Conservation (phyloP, 805 yeast genomes). For the Danielozyma ontarioensis region DNA sequence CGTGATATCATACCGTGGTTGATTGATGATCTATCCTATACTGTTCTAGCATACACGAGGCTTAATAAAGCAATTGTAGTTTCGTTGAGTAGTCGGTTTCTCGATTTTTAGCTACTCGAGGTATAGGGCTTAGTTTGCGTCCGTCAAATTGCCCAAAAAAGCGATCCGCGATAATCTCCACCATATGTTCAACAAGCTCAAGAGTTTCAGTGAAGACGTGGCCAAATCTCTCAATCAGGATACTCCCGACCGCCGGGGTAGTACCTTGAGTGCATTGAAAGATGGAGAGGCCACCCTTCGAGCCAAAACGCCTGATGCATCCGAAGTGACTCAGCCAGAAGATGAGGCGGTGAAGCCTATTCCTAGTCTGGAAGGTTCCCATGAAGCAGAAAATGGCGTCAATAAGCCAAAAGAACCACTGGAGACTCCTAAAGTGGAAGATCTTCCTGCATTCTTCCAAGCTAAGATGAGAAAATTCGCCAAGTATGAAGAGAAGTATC, state of each 20-base stretch:
- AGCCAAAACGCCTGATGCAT: constrained; percentile 44
- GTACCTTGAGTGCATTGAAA: constrained; percentile 24
- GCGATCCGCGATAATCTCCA: constrained; percentile 2
- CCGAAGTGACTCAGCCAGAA: constrained; percentile 42
- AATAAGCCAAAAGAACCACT: constrained; percentile 2
- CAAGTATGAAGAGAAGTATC: constrained; percentile 89
- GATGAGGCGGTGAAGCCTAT: constrained; percentile 24
- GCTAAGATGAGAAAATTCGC: constrained; percentile 67
- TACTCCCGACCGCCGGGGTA: constrained; percentile 13
- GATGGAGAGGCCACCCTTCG: constrained; percentile 28
- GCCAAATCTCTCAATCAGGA: constrained; percentile 38
- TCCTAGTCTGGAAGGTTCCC: background rate
- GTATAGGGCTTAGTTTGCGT: background rate
- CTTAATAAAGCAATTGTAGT: too few species aligned
- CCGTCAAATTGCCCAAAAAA: constrained; percentile 5
- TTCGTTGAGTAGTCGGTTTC: too few species aligned
- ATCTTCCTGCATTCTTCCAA: constrained; percentile 52
- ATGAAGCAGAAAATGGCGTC: background rate
- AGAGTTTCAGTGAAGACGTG: constrained; percentile 41
- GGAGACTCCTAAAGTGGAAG: constrained; percentile 29
- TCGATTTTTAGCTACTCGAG: background rate
- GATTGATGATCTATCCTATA: too few species aligned
- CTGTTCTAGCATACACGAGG: too few species aligned
- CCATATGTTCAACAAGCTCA: constrained; percentile 40
- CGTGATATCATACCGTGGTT: too few species aligned